phyloP scores from a whole-genome alignment of 495 filamentous ascomycete genomes.

The Terfezia claveryi region DNA sequence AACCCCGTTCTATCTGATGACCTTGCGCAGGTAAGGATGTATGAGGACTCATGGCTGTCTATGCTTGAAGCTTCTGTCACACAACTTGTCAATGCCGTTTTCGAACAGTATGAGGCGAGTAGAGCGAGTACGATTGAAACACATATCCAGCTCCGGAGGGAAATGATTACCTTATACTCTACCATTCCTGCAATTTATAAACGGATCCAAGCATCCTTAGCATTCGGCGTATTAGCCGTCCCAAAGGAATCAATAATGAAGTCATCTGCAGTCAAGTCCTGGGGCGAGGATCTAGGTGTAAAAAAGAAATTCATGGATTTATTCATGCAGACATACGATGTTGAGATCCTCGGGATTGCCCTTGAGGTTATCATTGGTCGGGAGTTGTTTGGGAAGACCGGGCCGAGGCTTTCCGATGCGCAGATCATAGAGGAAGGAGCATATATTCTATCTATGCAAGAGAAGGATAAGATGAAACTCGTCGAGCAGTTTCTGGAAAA shows the following conservation, averaged over 20 bases:
- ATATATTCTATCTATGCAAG: conserved; percentile 1
- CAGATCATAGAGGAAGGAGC: not conserved
- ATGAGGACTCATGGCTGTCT: conserved; percentile 43
- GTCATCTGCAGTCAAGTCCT: conserved; percentile 20
- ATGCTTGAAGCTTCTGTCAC: conserved; percentile 41
- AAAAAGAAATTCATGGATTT: conserved; percentile 33
- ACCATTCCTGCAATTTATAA: conserved; percentile 23
- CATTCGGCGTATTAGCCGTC: conserved; percentile 36
- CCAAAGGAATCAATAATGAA: conserved; percentile 30
- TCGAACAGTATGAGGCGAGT: conserved; percentile 14
- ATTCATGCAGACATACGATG: conserved; percentile 37
- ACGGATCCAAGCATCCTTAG: conserved; percentile 39
- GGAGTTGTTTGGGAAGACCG: conserved; percentile 17
- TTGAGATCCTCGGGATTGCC: conserved; percentile 27
- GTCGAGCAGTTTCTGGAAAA: conserved; percentile 33
- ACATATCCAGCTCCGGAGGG: conserved; percentile 22
- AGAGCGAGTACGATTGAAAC: conserved; percentile 6
- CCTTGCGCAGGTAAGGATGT: conserved; percentile 33
- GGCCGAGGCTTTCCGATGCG: not conserved
- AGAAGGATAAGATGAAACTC: conserved; percentile 23
- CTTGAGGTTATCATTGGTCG: conserved; percentile 40
- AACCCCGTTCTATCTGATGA: conserved; percentile 36
- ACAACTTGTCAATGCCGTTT: conserved; percentile 35
- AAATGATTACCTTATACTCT: conserved; percentile 34
- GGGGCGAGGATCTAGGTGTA: conserved; percentile 38